Conservation (phyloP, 768 basidiomycete genomes). For the Phlebiopsis flavidoalba region DNA sequence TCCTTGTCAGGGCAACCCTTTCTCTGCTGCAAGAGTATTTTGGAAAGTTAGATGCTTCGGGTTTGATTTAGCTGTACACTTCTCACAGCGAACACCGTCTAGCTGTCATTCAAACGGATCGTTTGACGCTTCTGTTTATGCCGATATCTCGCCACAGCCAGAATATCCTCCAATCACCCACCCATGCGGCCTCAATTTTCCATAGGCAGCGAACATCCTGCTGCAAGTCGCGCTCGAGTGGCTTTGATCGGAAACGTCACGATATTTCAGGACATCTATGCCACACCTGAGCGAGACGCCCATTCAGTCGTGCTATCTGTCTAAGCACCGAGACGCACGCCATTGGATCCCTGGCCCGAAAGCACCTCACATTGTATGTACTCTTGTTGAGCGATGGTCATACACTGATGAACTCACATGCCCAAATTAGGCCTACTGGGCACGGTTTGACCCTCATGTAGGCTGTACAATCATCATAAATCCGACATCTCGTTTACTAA, state of each 20-base stretch:
- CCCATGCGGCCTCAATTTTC: slow-evolving; percentile 42
- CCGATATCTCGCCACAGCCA: slow-evolving; percentile 50
- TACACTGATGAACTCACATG: not conserved
- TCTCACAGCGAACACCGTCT: slow-evolving; percentile 4
- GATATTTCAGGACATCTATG: slow-evolving; percentile 30
- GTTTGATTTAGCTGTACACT: not conserved
- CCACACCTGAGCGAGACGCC: slow-evolving; percentile 27
- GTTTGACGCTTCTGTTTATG: slow-evolving; percentile 45
- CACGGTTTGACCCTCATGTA: slow-evolving; percentile 49
- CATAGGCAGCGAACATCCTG: slow-evolving; percentile 33
- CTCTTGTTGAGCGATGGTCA: not conserved
- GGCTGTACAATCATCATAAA: slow-evolving; percentile 17
- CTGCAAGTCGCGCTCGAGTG: slow-evolving; percentile 42
- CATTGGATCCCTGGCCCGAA: slow-evolving; percentile 46
- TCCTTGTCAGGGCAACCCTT: slow-evolving; percentile 37
- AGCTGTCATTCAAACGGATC: slow-evolving; percentile 50
- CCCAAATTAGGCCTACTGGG: slow-evolving; percentile 42
- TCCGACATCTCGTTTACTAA: not conserved
- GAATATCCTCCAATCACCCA: slow-evolving; percentile 38
- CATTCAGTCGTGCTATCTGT: slow-evolving; percentile 38
- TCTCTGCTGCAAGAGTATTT: slow-evolving; percentile 51
- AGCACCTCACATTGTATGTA: slow-evolving; percentile 39
- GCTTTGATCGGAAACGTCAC: slow-evolving; percentile 46
- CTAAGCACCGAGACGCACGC: slow-evolving; percentile 44
- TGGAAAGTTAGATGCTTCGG: slow-evolving; percentile 30